Evolutionary conservation across 305 asterid species (phyloP), one percentile per base, ranked within the genome.

Genomic region (Withania somnifera): DNA sequence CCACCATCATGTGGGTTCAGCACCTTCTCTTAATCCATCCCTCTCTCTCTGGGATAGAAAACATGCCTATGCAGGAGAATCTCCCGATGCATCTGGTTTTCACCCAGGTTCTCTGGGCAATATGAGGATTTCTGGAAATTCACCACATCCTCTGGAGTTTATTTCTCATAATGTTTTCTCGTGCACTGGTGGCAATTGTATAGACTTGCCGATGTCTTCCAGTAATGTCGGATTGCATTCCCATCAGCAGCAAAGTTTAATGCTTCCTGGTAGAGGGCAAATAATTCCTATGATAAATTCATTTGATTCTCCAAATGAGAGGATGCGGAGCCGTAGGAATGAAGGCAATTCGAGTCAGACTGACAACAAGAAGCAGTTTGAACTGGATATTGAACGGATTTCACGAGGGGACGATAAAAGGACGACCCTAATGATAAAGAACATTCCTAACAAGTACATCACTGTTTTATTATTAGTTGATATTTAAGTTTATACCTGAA

Each of bases 381-480:
- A 94, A 90, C 98, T 96, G 82, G 99, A 94, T 84, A 28, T 97
- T 36, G 99, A 94, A 75, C 92, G 97, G 79, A 97, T 97, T 85
- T 6, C 86, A 53, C 92, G 93, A 67, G 99, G 98, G 88, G 98
- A 97, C 51, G 99, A 97, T 90, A 97, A 93, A 87, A 91, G 99
- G 89, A 97, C 99, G 11, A 97, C 99, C 11, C 98, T 97, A 20
- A 97, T 97, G 99, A 90, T 97, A 83, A 97, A 97, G 93, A 97
- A 97, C 91, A 97, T 97, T 81, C 99, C 99, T 84, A 97, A 97
- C 97, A 97, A 97, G 99, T 97, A 92, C 32, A 91, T 45, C 79
- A 75, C 26, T 15, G 28, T 26, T 36, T 75, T 75, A 75, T 26
- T 15, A 47, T 26, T 50, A 28, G 9, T 47, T 75, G 60, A 75